Evolutionary conservation across 2,329 filamentous ascomycete genomes (phyloP).

Genomic region (Exophiala viscosa): DNA sequence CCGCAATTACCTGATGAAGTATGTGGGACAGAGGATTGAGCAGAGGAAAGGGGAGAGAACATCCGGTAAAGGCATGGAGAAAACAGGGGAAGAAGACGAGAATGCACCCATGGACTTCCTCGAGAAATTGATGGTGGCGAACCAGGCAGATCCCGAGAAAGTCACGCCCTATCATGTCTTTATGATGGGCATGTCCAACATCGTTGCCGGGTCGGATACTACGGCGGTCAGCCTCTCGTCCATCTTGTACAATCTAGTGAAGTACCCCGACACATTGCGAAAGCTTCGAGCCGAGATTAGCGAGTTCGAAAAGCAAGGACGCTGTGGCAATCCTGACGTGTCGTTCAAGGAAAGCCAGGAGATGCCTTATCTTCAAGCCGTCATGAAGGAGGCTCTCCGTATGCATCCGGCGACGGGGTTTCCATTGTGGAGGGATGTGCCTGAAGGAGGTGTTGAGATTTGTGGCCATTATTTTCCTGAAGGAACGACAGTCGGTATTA

Average conservation of each 20-base stretch:
- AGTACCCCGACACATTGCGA: conserved; percentile 47
- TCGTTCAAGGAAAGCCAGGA: conserved; percentile 63
- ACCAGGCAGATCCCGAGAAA: conserved; percentile 41
- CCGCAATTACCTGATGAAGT: conserved; percentile 34
- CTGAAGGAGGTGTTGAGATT: conserved; percentile 43
- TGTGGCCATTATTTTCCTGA: conserved; percentile 41
- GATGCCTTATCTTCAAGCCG: conserved; percentile 61
- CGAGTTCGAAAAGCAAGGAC: conserved; percentile 27
- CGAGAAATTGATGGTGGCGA: conserved; percentile 41
- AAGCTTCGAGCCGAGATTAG: conserved; percentile 25
- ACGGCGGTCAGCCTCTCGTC: conserved; percentile 53
- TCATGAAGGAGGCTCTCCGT: conserved; percentile 53
- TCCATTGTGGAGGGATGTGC: conserved; percentile 50
- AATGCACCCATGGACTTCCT: conserved; percentile 38
- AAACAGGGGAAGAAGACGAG: conserved; percentile 11
- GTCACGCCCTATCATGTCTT: conserved; percentile 40
- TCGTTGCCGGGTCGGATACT: conserved; percentile 24
- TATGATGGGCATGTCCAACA: conserved; percentile 35
- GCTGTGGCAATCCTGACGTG: conserved; percentile 32
- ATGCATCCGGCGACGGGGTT: conserved; percentile 50
- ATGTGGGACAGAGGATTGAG: conserved; percentile 34
- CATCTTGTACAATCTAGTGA: conserved; percentile 71
- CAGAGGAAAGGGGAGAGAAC: conserved; percentile 27
- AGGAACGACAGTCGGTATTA: conserved; percentile 44
- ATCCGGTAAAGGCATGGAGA: conserved; percentile 14